Evolutionary conservation across 139 green algal species (phyloP), one percentile per base, ranked within the genome.

Genomic region (Penium margaritaceum): DNA sequence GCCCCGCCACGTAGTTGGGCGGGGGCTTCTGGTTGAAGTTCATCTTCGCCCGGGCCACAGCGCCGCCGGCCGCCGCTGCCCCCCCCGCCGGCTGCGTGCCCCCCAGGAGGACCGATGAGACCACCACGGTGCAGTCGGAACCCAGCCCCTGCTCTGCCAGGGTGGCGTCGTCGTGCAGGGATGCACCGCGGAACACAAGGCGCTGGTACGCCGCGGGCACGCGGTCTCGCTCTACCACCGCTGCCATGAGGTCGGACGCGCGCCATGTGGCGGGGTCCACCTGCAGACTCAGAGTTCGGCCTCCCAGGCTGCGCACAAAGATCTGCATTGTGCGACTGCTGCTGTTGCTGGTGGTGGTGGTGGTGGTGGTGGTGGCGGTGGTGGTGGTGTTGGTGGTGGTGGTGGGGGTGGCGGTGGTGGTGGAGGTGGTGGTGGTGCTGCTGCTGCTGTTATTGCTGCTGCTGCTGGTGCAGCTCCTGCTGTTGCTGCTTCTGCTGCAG

Each of bases 1-100:
- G 64, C 34, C 95, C 95, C 5, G 95, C 84, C 2, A 98, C 91
- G 78, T 99, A 99, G 53, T 88, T 89, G 1, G 85, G 35, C 1
- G 94, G 94, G 5, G 87, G 77, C 9, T 72, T 77, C 15, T 19
- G 17, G 36, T 74, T 74, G 24, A 80, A 35, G n/a, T 74, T 60
- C 5, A 79, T 33, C 29, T 68, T 66, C 35, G n/a, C 17, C 36
- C 34, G 57, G 14, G 35, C 32, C 15, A 46, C 41, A 17, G 19
- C 24, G 30, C n/a, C n/a, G n/a, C n/a, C n/a, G n/a, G n/a, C n/a
- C n/a, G n/a, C n/a, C n/a, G n/a, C n/a, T n/a, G n/a, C n/a, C n/a
- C n/a, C n/a, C n/a, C n/a, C n/a, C n/a, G 47, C 44, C 30, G 46
- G 36, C 2, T 34, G 38, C 64, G 76, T 70, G 37, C 27, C 39